Evolutionary conservation across 129 eudicot genomes (phyloP).

Genomic region (Solidago caesia): DNA sequence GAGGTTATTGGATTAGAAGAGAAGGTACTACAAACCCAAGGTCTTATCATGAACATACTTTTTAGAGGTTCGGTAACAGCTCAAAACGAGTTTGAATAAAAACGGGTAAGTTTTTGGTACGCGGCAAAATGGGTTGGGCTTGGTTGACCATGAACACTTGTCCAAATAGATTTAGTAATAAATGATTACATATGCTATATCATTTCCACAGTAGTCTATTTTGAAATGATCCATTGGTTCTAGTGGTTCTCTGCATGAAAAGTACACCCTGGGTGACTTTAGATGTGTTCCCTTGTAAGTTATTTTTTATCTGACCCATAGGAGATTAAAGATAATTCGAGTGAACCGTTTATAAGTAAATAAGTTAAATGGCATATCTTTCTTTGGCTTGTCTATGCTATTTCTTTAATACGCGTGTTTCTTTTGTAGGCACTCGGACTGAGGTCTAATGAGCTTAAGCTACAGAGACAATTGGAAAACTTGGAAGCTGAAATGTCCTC

Average conservation of each 20-base stretch:
- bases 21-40: conserved; percentile 57
- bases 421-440: conserved; percentile 75
- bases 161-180: neutral
- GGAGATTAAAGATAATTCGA: neutral
- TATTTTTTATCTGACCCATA: neutral
- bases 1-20: conserved; percentile 98
- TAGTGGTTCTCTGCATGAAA: neutral
- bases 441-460: conserved; percentile 92
- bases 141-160: neutral
- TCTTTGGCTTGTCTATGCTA: conserved; percentile 6
- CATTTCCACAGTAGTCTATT: neutral
- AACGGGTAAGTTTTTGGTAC: neutral
- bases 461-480: conserved; percentile 87
- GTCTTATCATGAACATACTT: neutral
- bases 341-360: neutral
- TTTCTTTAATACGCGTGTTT: neutral
- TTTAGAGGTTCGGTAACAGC: neutral
- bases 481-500: conserved; percentile 76
- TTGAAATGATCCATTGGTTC: neutral
- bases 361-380: neutral
- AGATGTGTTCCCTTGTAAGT: neutral
- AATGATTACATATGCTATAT: too few relatives aligned
- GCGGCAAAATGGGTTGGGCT: neutral
- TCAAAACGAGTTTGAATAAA: neutral
- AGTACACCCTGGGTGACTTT: neutral